A percentile compares a stretch with the other conserved stretches of the same genome.
Conservation (phyloP, 148 eudicot species). For the Pharnaceum exiguum region DNA sequence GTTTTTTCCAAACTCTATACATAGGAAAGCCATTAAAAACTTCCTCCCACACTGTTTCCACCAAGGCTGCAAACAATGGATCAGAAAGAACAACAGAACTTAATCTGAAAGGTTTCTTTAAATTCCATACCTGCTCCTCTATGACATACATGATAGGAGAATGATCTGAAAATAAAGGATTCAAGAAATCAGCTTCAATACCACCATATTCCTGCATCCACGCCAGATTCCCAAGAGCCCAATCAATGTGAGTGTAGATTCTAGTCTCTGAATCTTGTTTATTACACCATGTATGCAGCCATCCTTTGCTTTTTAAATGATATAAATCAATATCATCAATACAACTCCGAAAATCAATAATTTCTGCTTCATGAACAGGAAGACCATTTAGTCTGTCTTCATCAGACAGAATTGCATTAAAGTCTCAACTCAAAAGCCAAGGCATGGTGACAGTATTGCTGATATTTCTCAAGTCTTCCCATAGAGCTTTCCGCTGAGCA, state of each 20-base stretch:
- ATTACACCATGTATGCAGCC: neutral
- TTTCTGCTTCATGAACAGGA: neutral
- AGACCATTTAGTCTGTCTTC: neutral
- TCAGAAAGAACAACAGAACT: too few relatives aligned
- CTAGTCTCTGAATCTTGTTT: neutral
- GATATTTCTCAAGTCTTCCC: neutral
- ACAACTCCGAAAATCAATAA: neutral
- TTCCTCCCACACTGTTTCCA: too few relatives aligned
- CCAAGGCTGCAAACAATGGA: too few relatives aligned
- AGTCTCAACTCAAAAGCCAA: neutral
- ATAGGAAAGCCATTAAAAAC: too few relatives aligned
- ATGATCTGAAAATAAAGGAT: neutral
- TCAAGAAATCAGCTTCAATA: neutral
- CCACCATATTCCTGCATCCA: neutral
- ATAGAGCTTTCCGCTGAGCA: neutral
- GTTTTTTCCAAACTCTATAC: neutral
- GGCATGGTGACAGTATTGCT: neutral
- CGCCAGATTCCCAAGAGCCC: neutral
- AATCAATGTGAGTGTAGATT: neutral
- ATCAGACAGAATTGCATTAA: neutral
- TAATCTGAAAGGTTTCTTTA: neutral
- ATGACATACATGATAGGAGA: neutral
- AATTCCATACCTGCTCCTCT: neutral
- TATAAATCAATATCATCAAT: neutral
- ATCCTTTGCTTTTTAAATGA: neutral